These are phyloP conservation scores for Dactylellina haptotyla DNA, from an alignment of 2,329 filamentous ascomycete species.

Conservation along the genomic window DNA sequence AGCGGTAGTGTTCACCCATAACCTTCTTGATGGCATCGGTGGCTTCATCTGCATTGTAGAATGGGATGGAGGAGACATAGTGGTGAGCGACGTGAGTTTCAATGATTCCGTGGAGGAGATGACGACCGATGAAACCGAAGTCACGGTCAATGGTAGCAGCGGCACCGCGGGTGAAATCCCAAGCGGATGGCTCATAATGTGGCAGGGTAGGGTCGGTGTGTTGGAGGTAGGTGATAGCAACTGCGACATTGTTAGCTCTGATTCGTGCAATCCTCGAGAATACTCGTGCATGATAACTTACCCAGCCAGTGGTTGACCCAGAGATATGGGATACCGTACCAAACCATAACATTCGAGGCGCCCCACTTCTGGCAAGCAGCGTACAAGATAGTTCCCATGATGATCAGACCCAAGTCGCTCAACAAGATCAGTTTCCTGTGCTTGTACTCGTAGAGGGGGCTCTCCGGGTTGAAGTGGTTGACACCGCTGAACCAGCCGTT, in stretches of 20 bases:
- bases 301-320: slow-evolving; percentile 99
- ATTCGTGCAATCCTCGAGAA: neutral
- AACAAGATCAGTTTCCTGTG: slow-evolving; percentile 87
- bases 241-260: slow-evolving; percentile 59
- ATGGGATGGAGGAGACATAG: slow-evolving; percentile 94
- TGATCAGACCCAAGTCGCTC: slow-evolving; percentile 81
- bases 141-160: slow-evolving; percentile 97
- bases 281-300: slow-evolving; percentile 68
- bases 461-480: slow-evolving; percentile 92
- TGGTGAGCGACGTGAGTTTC: slow-evolving; percentile 98
- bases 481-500: slow-evolving; percentile 84
- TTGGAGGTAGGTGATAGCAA: slow-evolving; percentile 96
- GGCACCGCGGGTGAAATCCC: slow-evolving; percentile 93
- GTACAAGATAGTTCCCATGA: slow-evolving; percentile 72
- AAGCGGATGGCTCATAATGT: slow-evolving; percentile 85
- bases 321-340: slow-evolving; percentile 94
- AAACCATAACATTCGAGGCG: slow-evolving; percentile 85
- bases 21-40: slow-evolving; percentile 91
- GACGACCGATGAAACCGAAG: slow-evolving; percentile 92
- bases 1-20: slow-evolving; percentile 95
- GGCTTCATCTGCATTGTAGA: slow-evolving; percentile 95
- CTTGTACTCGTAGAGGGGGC: slow-evolving; percentile 89
- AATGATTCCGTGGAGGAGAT: slow-evolving; percentile 92
- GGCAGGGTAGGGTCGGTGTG: slow-evolving; percentile 95
- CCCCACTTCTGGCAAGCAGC: slow-evolving; percentile 80